Conservation (phyloP, 2,329 filamentous ascomycete species). For the Sarocladiaceae sp. region DNA sequence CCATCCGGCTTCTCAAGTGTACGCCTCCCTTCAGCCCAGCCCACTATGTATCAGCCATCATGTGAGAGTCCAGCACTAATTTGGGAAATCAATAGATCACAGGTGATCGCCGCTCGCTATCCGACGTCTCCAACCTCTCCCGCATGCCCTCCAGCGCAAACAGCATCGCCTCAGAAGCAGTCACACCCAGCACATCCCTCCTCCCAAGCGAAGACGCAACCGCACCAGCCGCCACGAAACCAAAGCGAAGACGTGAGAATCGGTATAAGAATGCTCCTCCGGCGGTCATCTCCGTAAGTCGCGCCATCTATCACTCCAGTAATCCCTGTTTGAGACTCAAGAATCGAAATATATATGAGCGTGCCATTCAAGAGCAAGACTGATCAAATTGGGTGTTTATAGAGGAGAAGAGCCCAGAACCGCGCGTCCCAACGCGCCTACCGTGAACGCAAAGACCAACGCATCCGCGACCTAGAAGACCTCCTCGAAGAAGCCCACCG, state of each 20-base stretch:
- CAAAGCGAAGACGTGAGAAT: conserved; percentile 46
- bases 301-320: neutral
- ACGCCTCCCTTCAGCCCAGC: neutral
- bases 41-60: no score
- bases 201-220: neutral
- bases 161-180: neutral
- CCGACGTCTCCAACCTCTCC: conserved; percentile 7
- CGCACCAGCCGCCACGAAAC: conserved; percentile 15
- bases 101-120: conserved; percentile 1
- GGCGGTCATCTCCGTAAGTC: conserved; percentile 42
- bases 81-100: conserved; percentile 1
- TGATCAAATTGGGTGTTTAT: neutral
- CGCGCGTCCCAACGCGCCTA: conserved; percentile 23
- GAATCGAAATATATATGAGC: no score
- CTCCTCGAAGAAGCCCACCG: conserved; percentile 50
- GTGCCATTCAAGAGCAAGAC: neutral
- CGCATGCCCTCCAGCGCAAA: conserved; percentile 6
- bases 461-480: conserved; percentile 58
- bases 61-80: no score
- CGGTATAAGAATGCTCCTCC: conserved; percentile 48
- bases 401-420: conserved; percentile 23
- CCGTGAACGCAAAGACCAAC: conserved; percentile 36
- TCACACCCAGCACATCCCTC: neutral
- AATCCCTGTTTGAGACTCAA: neutral
- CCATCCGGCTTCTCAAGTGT: neutral